Base-by-base conservation (phyloP, 306 rosid genomes). In the Astragalus glycyphyllos region DNA sequence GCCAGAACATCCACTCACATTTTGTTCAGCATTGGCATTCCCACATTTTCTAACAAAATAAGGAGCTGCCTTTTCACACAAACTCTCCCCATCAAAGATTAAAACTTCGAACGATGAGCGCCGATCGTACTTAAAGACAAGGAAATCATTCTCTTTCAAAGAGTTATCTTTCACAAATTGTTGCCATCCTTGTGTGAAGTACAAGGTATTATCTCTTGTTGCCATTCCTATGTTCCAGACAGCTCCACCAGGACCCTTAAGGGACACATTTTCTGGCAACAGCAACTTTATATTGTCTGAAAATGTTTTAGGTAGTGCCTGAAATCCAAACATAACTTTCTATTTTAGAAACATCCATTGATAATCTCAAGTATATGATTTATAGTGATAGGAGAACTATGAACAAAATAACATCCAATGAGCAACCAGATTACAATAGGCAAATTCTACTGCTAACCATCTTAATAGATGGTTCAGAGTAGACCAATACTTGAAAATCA, bases 161-260 rank as follows among this genome's bases (percentile, higher is more conserved):
- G 71, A 59, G 37, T 90, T 86, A 60, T 85, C 94, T 75, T 76
- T 79, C 41, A 76, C 84, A 59, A 90, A 90, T 49, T 81, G 84
- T 57, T 66, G 69, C 97, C 94, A 90, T 17, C 97, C 94, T 0
- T 74, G 35, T 1, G 75, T 76, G 40, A 90, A 81, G 83, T 77
- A 83, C 72, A 68, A 14, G 31, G 79, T 37, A 59, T 69, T 80
- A 13, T 77, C 87, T 54, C 53, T 81, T 10, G 82, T 59, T 6
- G 78, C 64, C 73, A 90, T 51, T 58, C 80, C 88, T 38, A 90
- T 75, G 29, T 67, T 73, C 97, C 94, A 90, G 8, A 51, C 37
- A 50, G 72, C 60, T 6, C 91, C 92, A 68, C 90, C 57, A 68
- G 97, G 94, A 76, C 92, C 94, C 77, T 62, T 88, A 14, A 90